phyloP scores from a whole-genome alignment of 352 stramenopile genomes.

The Pythium dissotocum region DNA sequence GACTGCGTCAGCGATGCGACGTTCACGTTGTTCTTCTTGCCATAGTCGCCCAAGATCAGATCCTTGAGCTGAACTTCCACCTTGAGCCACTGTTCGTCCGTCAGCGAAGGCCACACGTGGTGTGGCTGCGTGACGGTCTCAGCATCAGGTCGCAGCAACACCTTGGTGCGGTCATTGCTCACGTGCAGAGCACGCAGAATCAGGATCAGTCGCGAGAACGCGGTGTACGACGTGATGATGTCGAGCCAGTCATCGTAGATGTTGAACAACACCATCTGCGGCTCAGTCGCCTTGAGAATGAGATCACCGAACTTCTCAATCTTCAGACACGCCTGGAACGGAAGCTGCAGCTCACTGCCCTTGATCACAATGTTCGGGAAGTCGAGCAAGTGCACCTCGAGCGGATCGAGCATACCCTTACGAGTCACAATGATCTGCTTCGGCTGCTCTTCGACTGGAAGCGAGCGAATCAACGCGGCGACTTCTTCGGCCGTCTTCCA shows the following conservation, averaged over 20 bases:
- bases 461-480: conserved; percentile 97
- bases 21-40: conserved; percentile 99
- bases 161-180: conserved; percentile 94
- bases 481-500: conserved; percentile 99
- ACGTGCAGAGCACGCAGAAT: conserved; percentile 99
- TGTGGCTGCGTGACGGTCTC: conserved; percentile 99
- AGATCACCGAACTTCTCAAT: conserved; percentile 99
- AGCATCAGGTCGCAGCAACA: conserved; percentile 97
- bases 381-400: conserved; percentile 99
- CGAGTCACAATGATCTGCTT: conserved; percentile 99
- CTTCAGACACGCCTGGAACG: conserved; percentile 99
- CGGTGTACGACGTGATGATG: conserved; percentile 99
- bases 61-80: conserved; percentile 99
- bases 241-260: conserved; percentile 99
- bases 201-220: conserved; percentile 99
- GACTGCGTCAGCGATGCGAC: conserved; percentile 99
- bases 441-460: conserved; percentile 99
- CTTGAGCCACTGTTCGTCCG: conserved; percentile 99
- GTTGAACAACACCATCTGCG: conserved; percentile 99
- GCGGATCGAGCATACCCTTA: conserved; percentile 99
- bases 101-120: conserved; percentile 99
- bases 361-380: conserved; percentile 99
- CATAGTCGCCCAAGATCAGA: conserved; percentile 99
- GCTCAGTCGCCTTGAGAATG: conserved; percentile 99
- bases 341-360: conserved; percentile 98